Conservation (phyloP, 345 rosid genomes). For the Pseudoturritis turrita region DNA sequence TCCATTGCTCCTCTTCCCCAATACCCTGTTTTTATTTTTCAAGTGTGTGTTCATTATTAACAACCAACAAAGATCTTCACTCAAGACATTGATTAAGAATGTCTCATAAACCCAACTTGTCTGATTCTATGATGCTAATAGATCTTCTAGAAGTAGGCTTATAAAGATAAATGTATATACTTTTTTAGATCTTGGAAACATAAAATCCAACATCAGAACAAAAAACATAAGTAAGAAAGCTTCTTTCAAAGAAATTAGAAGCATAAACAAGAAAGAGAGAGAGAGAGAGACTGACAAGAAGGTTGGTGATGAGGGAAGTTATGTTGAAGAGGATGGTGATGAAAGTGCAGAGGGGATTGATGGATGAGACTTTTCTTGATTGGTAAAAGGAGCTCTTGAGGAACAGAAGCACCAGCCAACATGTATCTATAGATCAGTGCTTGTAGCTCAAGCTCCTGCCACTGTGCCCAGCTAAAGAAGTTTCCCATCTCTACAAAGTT, state of each 20-base stretch:
- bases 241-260: neutral
- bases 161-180: neutral
- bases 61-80: conserved; percentile 10
- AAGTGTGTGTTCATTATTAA: neutral
- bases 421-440: conserved; percentile 81
- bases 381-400: conserved; percentile 63
- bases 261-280: neutral
- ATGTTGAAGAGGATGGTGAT: conserved; percentile 32
- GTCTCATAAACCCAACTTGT: neutral
- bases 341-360: conserved; percentile 39
- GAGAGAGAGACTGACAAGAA: conserved; percentile 7
- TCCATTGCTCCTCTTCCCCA: conserved; percentile 64
- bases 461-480: conserved; percentile 71
- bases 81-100: neutral
- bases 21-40: conserved; percentile 21
- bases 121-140: neutral
- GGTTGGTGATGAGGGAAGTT: conserved; percentile 23
- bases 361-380: conserved; percentile 44
- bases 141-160: neutral
- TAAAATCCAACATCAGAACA: neutral
- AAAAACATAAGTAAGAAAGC: neutral
- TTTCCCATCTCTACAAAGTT: conserved; percentile 58
- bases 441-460: conserved; percentile 93
- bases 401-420: conserved; percentile 64
- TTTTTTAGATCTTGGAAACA: conserved; percentile 27